phyloP scores from a whole-genome alignment of 495 filamentous ascomycete species.

The Oidiodendron maius region DNA sequence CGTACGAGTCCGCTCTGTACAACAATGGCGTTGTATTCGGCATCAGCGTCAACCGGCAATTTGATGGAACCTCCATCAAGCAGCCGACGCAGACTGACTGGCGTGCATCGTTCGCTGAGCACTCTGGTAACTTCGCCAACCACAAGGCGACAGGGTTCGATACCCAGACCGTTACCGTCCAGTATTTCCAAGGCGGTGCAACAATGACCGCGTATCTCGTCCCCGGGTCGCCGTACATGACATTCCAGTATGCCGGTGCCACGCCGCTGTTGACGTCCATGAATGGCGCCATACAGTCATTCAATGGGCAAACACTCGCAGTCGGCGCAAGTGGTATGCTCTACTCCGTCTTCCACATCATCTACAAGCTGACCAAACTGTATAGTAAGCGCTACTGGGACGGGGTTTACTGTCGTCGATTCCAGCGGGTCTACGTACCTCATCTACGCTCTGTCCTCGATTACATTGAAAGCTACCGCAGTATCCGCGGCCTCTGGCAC shows the following conservation, averaged over 20 bases:
- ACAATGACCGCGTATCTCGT: neutral
- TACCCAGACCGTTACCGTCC: neutral
- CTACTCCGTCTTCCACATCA: neutral
- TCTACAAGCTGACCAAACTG: neutral
- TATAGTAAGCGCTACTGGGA: neutral
- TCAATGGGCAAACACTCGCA: neutral
- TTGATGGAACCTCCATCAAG: neutral
- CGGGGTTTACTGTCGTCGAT: neutral
- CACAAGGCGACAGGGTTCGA: neutral
- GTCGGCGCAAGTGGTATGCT: neutral
- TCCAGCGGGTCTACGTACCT: neutral
- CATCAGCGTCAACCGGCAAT: neutral
- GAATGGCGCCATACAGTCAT: neutral
- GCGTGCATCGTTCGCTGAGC: neutral
- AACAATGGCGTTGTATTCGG: neutral
- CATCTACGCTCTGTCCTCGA: neutral
- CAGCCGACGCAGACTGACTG: neutral
- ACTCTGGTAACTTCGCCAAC: neutral
- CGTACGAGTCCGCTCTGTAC: neutral
- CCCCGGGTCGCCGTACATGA: neutral
- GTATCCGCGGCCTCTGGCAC: neutral
- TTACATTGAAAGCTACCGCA: neutral
- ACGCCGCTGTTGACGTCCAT: neutral
- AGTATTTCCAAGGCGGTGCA: neutral
- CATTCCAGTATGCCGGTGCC: neutral